These are phyloP conservation scores for Annulohypoxylon bovei DNA, from an alignment of 495 filamentous ascomycete genomes.

Conservation along the genomic window DNA sequence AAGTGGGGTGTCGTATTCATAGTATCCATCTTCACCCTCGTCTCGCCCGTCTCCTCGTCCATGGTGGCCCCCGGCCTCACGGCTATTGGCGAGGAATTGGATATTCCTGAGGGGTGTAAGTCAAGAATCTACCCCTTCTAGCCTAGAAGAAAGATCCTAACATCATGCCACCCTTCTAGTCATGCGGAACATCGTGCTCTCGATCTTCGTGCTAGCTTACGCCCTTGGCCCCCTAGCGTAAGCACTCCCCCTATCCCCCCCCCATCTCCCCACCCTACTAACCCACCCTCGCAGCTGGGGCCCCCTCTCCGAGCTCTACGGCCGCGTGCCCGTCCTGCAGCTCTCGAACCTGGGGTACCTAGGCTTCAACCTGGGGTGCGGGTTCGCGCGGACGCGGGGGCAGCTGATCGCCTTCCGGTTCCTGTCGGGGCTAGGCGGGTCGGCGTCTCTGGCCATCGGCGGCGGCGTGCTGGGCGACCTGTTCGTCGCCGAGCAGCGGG, in stretches of 20 bases:
- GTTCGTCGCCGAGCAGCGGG: conserved; percentile 71
- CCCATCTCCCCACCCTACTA: conserved; percentile 50
- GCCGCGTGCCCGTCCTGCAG: conserved; percentile 66
- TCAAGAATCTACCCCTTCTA: not conserved
- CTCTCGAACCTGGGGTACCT: conserved; percentile 63
- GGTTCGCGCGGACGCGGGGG: conserved; percentile 62
- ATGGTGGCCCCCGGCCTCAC: conserved; percentile 77
- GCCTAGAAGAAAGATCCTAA: not conserved
- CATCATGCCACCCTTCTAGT: conserved; percentile 41
- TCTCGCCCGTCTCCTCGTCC: conserved; percentile 71
- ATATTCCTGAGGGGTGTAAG: conserved; percentile 60
- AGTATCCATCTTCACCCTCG: conserved; percentile 71
- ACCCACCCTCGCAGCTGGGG: conserved; percentile 55
- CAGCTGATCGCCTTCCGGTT: conserved; percentile 68
- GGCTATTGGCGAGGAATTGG: conserved; percentile 66
- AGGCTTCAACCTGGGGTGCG: conserved; percentile 66
- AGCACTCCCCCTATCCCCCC: conserved; percentile 36
- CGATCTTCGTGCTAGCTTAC: conserved; percentile 80
- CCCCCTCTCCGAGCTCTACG: conserved; percentile 72
- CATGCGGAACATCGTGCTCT: conserved; percentile 68
- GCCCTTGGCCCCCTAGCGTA: conserved; percentile 52
- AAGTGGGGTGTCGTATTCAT: conserved; percentile 74
- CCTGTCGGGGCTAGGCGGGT: conserved; percentile 63
- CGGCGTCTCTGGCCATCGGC: conserved; percentile 64
- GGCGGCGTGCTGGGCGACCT: conserved; percentile 71